Conservation (phyloP, 106 monocot species). For the Hemerocallis citrina region DNA sequence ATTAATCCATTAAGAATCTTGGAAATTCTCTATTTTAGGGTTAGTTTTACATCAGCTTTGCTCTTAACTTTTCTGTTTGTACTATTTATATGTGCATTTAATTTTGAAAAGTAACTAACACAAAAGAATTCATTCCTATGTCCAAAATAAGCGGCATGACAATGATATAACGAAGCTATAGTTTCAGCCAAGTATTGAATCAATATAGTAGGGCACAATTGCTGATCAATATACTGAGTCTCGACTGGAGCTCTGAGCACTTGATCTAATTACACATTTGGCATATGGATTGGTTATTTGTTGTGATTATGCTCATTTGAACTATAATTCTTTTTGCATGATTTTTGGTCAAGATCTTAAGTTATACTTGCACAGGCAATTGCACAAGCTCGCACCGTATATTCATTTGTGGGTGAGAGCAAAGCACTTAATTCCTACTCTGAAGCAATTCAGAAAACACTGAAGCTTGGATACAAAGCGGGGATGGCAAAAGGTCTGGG, state of each 20-base stretch:
- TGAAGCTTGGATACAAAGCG: constrained; percentile 91
- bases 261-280: constrained; percentile 24
- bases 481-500: constrained; percentile 99
- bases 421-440: constrained; percentile 78
- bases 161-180: neutral
- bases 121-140: neutral
- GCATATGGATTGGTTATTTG: neutral
- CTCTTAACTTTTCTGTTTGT: neutral
- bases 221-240: neutral
- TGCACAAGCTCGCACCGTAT: constrained; percentile 80
- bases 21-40: too few relatives aligned
- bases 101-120: neutral
- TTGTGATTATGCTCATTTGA: neutral
- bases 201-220: neutral
- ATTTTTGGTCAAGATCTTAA: neutral
- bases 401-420: constrained; percentile 83
- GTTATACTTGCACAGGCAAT: constrained; percentile 70
- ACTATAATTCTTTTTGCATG: neutral
- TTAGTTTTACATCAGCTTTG: too few relatives aligned
- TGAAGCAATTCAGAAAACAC: constrained; percentile 88
- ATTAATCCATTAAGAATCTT: too few relatives aligned
- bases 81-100: neutral
- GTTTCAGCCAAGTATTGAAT: neutral
- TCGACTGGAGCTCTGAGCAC: neutral
- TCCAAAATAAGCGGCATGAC: neutral